A percentile compares a stretch with the other conserved stretches of the same genome.
These are phyloP conservation scores for Triticum turgidum DNA, from an alignment of 176 grass and related monocot genomes.

Conservation along the genomic window DNA sequence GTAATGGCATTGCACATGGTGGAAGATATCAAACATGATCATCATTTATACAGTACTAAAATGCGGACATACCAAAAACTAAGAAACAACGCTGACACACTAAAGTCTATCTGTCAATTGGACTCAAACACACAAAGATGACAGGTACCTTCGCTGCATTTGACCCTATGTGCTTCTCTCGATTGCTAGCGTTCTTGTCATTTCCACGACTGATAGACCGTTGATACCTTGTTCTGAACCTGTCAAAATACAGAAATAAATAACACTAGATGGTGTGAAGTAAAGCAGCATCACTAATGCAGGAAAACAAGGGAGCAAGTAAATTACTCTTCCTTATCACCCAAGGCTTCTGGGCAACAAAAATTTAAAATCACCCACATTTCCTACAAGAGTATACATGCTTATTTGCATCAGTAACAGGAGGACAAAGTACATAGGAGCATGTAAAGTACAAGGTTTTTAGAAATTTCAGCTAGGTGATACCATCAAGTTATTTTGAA, in stretches of 20 bases:
- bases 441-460: background rate
- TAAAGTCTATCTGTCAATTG: background rate
- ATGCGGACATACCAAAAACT: conserved; percentile 3
- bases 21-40: background rate
- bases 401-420: conserved; percentile 14
- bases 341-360: conserved; percentile 82
- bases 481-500: conserved; percentile 94
- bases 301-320: conserved; percentile 25
- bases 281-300: background rate
- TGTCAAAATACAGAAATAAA: conserved; percentile 40
- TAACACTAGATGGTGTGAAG: conserved; percentile 6
- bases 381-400: conserved; percentile 57
- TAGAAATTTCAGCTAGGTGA: background rate
- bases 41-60: background rate
- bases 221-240: conserved; percentile 77
- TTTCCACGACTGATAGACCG: conserved; percentile 69
- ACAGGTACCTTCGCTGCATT: conserved; percentile 61
- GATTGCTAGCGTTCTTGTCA: conserved; percentile 76
- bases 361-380: conserved; percentile 92
- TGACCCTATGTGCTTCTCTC: conserved; percentile 68
- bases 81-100: background rate
- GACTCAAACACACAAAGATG: conserved; percentile 8
- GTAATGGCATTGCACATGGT: background rate
- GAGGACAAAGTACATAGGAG: background rate
- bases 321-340: conserved; percentile 70